These are phyloP conservation scores for Lolium perenne DNA, from an alignment of 176 grass and related monocot species.

Conservation along the genomic window DNA sequence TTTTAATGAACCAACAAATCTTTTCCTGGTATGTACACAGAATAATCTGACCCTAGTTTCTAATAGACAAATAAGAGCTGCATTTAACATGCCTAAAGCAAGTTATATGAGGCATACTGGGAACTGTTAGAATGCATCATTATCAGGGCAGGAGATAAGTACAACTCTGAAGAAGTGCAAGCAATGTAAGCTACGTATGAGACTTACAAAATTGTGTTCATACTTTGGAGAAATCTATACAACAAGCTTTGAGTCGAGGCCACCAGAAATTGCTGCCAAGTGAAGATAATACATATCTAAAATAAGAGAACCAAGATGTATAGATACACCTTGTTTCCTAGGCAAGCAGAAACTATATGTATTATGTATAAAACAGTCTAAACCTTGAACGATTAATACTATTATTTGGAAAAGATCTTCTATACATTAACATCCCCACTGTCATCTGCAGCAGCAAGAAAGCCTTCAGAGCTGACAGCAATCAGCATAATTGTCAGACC, in stretches of 20 bases:
- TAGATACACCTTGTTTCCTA: neutral
- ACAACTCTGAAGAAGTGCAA: constrained; percentile 11
- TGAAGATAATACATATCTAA: constrained; percentile 12
- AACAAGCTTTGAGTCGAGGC: constrained; percentile 82
- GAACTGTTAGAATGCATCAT: constrained; percentile 28
- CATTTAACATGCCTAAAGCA: constrained; percentile 10
- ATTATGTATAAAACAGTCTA: neutral
- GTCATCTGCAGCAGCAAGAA: constrained; percentile 91
- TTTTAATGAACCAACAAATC: constrained; percentile 4
- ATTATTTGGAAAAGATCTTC: neutral
- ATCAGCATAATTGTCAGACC: constrained; percentile 51
- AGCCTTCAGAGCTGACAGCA: constrained; percentile 75
- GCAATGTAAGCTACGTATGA: neutral
- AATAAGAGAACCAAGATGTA: neutral
- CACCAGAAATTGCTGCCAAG: constrained; percentile 74
- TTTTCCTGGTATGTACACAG: neutral
- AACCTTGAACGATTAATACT: neutral
- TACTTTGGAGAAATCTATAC: constrained; percentile 91
- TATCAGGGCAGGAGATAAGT: neutral
- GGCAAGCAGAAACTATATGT: neutral
- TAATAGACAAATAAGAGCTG: constrained; percentile 8
- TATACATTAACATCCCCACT: constrained; percentile 94
- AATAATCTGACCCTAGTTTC: neutral
- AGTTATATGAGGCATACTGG: neutral
- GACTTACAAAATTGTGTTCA: constrained; percentile 52